A percentile compares a stretch with the other conserved stretches of the same genome.
Evolutionary conservation across 345 rosid genomes (phyloP).

Genomic region (Hirschfeldia incana): DNA sequence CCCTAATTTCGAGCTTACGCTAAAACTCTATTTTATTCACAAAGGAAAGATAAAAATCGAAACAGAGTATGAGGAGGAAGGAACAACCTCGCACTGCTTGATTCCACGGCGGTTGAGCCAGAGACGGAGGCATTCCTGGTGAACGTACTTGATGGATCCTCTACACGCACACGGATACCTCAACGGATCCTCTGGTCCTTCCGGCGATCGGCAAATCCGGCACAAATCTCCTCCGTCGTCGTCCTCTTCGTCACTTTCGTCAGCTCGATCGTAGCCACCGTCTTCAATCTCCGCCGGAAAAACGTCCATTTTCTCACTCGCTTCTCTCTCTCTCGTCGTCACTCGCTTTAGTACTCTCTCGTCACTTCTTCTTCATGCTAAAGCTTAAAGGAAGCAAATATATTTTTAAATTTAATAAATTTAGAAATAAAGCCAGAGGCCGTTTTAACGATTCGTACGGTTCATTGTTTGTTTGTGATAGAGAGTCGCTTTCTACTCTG

Average conservation of each 20-base stretch:
- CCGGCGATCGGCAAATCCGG: constrained; percentile 27
- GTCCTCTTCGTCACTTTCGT: neutral
- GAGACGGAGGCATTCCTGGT: constrained; percentile 21
- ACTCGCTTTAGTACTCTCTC: too few species aligned
- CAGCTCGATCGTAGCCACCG: neutral
- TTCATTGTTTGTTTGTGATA: neutral
- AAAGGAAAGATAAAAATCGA: neutral
- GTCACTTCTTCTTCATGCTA: constrained; percentile 3
- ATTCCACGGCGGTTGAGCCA: constrained; percentile 19
- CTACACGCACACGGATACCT: constrained; percentile 31
- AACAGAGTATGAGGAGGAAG: neutral
- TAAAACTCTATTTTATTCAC: neutral
- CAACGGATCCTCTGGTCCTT: constrained; percentile 15
- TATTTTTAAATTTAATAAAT: neutral
- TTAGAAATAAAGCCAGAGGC: neutral
- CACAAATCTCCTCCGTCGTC: neutral
- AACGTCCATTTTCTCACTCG: neutral
- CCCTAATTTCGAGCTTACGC: neutral
- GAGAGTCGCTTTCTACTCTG: neutral
- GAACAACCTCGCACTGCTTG: constrained; percentile 18
- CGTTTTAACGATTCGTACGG: constrained; percentile 8
- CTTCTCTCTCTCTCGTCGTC: neutral
- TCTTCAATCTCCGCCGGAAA: neutral
- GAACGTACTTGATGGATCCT: constrained; percentile 30
- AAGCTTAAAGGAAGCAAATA: neutral